A percentile compares a stretch with the other conserved stretches of the same genome.
These are phyloP conservation scores for Rhipidocladum racemiflorum DNA, from an alignment of 176 grass and related monocot species.

Conservation along the genomic window DNA sequence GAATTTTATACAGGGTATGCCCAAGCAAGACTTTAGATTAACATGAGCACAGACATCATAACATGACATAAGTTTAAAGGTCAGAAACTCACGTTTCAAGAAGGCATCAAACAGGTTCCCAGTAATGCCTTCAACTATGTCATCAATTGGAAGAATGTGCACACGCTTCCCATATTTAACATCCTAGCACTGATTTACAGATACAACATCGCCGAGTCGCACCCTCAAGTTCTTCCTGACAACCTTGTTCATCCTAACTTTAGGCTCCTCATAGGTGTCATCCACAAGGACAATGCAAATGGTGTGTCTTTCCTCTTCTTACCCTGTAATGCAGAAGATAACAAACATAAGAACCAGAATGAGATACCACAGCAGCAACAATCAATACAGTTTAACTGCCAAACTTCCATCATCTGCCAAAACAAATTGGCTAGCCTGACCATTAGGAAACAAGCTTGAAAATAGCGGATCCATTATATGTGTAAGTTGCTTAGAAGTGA, in stretches of 20 bases:
- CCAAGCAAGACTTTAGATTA: background rate
- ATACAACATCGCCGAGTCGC: too few species aligned
- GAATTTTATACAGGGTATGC: background rate
- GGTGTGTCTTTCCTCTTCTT: conserved; percentile 84
- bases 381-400: background rate
- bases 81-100: conserved; percentile 56
- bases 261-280: too few species aligned
- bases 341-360: background rate
- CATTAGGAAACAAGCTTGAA: background rate
- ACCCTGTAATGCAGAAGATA: conserved; percentile 31
- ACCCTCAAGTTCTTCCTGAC: too few species aligned
- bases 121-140: conserved; percentile 67
- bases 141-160: conserved; percentile 77
- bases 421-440: background rate
- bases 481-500: background rate
- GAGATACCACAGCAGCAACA: background rate
- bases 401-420: background rate
- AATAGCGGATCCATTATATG: background rate
- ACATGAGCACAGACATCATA: background rate
- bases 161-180: conserved; percentile 79
- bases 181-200: conserved; percentile 80
- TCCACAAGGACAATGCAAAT: too few species aligned
- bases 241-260: too few species aligned
- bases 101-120: conserved; percentile 70
- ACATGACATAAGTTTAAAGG: background rate